phyloP scores from a whole-genome alignment of 306 rosid genomes.

The Quercus gilva region DNA sequence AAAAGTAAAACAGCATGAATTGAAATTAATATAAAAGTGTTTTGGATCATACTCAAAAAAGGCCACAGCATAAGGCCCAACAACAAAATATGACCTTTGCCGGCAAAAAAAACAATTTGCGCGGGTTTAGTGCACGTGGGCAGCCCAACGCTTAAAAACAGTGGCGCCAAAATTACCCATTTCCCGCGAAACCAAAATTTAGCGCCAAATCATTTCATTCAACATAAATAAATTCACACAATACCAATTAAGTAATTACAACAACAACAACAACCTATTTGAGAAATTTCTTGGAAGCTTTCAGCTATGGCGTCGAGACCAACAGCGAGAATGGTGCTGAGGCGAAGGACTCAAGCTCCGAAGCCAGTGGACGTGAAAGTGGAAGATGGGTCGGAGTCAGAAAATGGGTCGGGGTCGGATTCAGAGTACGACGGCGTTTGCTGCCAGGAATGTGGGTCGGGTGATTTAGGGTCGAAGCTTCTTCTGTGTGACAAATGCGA shows the following conservation, averaged over 20 bases:
- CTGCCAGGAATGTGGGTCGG: constrained; percentile 51
- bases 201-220: constrained; percentile 16
- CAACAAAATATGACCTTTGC: no score
- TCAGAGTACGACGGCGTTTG: constrained; percentile 17
- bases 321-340: constrained; percentile 9
- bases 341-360: constrained; percentile 41
- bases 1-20: no score
- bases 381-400: no score
- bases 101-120: no score
- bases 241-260: no score
- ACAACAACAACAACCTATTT: background rate
- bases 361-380: constrained; percentile 6
- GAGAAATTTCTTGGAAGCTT: background rate
- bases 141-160: background rate
- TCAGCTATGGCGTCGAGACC: background rate
- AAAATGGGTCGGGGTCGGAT: no score
- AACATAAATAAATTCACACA: no score
- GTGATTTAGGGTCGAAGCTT: constrained; percentile 37
- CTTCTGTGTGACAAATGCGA: constrained; percentile 56
- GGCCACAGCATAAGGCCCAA: no score
- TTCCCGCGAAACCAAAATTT: constrained; percentile 28
- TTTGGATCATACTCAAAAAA: no score
- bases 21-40: no score
- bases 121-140: no score
- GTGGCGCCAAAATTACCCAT: constrained; percentile 23